Evolutionary conservation across 73 alveolate genomes (phyloP).

Genomic region (Paramecium tetraurelia): DNA sequence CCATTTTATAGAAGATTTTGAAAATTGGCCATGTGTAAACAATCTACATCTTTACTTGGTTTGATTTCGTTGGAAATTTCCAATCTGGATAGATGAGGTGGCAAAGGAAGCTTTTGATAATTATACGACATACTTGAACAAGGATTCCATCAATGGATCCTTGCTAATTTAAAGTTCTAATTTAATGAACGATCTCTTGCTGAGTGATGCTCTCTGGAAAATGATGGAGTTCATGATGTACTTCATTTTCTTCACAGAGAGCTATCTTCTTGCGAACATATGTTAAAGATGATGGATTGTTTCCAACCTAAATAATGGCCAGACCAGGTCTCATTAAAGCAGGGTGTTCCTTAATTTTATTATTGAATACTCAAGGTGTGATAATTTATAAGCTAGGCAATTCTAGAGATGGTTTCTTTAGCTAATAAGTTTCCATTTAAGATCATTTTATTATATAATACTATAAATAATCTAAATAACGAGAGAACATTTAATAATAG

Average conservation of each 20-base stretch:
- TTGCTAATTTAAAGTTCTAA: neutral
- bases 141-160: conserved; percentile 68
- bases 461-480: neutral
- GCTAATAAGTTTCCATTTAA: conserved; percentile 11
- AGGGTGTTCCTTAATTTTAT: neutral
- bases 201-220: conserved; percentile 16
- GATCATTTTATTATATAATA: neutral
- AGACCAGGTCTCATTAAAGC: conserved; percentile 35
- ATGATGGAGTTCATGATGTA: neutral
- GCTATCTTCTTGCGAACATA: conserved; percentile 6
- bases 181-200: neutral
- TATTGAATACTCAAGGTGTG: neutral
- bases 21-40: conserved; percentile 14
- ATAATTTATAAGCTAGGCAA: neutral
- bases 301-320: conserved; percentile 55
- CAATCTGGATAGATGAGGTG: conserved; percentile 66
- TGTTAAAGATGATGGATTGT: conserved; percentile 38
- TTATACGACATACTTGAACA: conserved; percentile 49
- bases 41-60: conserved; percentile 77
- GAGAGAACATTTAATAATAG: neutral
- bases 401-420: neutral
- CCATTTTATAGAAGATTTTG: conserved; percentile 26
- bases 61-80: conserved; percentile 60
- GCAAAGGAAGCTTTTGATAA: conserved; percentile 69
- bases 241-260: conserved; percentile 23